Percentiles rank a stretch among this genome's conserved stretches.
These are phyloP conservation scores for Cladosporium oxysporum DNA, from an alignment of 2,329 filamentous ascomycete genomes.

Conservation along the genomic window DNA sequence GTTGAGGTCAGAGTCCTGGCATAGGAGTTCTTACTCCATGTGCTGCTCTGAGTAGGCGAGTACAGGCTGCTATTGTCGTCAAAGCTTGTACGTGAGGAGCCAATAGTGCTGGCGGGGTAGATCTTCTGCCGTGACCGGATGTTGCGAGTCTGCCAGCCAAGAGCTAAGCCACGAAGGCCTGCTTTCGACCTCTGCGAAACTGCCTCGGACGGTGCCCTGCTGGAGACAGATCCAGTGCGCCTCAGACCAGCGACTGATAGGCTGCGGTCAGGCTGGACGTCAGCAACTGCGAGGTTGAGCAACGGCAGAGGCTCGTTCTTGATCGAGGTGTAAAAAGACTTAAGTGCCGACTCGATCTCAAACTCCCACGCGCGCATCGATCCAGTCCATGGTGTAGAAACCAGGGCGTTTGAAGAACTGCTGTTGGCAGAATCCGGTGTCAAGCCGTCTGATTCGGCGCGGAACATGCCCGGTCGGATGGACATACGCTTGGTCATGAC, in stretches of 20 bases:
- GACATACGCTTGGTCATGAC: constrained; percentile 45
- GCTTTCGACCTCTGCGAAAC: constrained; percentile 67
- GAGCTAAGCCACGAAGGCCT: constrained; percentile 64
- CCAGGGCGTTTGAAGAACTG: constrained; percentile 68
- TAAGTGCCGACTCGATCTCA: constrained; percentile 86
- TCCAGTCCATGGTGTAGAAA: constrained; percentile 75
- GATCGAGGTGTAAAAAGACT: constrained; percentile 89
- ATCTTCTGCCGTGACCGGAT: constrained; percentile 77
- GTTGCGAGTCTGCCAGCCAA: constrained; percentile 76
- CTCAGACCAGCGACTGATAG: constrained; percentile 74
- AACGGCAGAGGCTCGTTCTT: constrained; percentile 83
- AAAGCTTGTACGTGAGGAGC: constrained; percentile 89
- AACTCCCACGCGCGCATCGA: constrained; percentile 79
- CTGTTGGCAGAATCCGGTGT: constrained; percentile 39
- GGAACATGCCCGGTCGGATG: constrained; percentile 41
- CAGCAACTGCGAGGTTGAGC: constrained; percentile 49
- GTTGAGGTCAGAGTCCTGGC: constrained; percentile 88
- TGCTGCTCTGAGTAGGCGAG: constrained; percentile 89
- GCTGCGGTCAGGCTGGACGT: constrained; percentile 28
- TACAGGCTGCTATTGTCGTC: constrained; percentile 88
- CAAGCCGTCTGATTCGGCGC: constrained; percentile 36
- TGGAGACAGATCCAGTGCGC: constrained; percentile 85
- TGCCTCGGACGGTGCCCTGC: constrained; percentile 87
- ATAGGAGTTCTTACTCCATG: constrained; percentile 91
- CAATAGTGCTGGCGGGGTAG: constrained; percentile 76